Percentiles rank a stretch among this genome's conserved stretches.
phyloP scores from a whole-genome alignment of 441 rosid genomes.

The Mallotus japonicus region DNA sequence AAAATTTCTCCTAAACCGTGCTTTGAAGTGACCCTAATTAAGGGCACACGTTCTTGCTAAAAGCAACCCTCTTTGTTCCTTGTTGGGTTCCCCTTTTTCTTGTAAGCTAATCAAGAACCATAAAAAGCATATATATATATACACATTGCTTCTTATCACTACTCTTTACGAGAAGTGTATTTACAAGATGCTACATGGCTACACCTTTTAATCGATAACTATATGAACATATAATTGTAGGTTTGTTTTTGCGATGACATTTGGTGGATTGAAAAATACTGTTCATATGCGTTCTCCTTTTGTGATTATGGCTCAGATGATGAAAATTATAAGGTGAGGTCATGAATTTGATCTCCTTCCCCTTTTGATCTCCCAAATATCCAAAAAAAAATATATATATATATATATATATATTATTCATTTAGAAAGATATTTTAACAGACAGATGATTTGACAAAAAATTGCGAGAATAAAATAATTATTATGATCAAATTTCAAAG shows the following conservation, averaged over 20 bases:
- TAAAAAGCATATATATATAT: background rate
- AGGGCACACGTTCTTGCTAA: background rate
- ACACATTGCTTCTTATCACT: background rate
- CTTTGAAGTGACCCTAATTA: constrained; percentile 17
- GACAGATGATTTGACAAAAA: too few species aligned
- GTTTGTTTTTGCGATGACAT: background rate
- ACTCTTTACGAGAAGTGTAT: background rate
- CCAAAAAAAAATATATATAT: too few species aligned
- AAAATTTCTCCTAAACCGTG: constrained; percentile 11
- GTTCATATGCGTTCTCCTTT: too few species aligned
- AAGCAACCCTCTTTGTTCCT: background rate
- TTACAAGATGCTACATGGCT: background rate
- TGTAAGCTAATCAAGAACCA: too few species aligned
- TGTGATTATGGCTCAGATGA: too few species aligned
- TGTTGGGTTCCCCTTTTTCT: background rate
- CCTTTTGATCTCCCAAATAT: too few species aligned
- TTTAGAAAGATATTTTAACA: too few species aligned
- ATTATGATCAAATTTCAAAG: too few species aligned
- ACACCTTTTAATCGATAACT: background rate
- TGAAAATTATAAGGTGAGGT: too few species aligned
- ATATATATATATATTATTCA: too few species aligned
- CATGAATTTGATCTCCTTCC: too few species aligned
- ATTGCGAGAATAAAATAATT: too few species aligned
- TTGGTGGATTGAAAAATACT: background rate
- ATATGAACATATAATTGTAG: background rate